Conservation (phyloP, 164 flowering plant species). For the Saururus chinensis region DNA sequence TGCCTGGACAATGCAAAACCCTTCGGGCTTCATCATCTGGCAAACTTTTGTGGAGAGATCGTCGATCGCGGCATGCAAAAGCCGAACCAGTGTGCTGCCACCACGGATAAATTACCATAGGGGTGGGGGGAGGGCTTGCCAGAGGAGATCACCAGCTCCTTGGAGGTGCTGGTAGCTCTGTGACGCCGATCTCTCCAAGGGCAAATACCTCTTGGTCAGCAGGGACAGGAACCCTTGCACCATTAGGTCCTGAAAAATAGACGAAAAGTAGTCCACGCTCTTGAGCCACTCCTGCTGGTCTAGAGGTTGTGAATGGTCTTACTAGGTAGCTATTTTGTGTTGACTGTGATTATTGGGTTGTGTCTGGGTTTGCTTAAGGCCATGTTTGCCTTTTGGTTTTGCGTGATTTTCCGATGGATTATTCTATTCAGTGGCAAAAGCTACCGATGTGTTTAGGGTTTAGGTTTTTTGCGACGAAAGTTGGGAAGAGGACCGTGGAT, state of each 20-base stretch:
- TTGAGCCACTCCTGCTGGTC: slow-evolving; percentile 54
- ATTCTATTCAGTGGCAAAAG: too few species aligned
- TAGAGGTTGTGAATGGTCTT: too few species aligned
- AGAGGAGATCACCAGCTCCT: slow-evolving; percentile 44
- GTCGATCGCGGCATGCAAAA: slow-evolving; percentile 12
- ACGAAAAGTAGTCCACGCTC: slow-evolving; percentile 51
- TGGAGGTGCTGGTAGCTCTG: slow-evolving; percentile 52
- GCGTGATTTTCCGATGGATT: too few species aligned
- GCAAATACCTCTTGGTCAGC: slow-evolving; percentile 59
- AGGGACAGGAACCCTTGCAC: slow-evolving; percentile 40
- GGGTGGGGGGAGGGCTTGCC: slow-evolving; percentile 31
- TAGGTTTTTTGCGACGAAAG: too few species aligned
- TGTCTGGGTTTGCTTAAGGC: too few species aligned
- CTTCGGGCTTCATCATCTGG: slow-evolving; percentile 79
- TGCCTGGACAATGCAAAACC: slow-evolving; percentile 64
- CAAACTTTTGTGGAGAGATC: slow-evolving; percentile 52
- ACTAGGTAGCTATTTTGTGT: too few species aligned
- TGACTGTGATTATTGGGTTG: too few species aligned
- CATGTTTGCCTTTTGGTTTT: too few species aligned
- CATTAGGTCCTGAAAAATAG: slow-evolving; percentile 74
- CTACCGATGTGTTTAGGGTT: too few species aligned
- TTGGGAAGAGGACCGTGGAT: too few species aligned
- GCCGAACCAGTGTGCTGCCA: slow-evolving; percentile 28
- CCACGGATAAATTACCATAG: slow-evolving; percentile 60
- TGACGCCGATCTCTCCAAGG: slow-evolving; percentile 64